Base-by-base conservation (phyloP, 768 basidiomycete genomes). In the Amanita rubescens region DNA sequence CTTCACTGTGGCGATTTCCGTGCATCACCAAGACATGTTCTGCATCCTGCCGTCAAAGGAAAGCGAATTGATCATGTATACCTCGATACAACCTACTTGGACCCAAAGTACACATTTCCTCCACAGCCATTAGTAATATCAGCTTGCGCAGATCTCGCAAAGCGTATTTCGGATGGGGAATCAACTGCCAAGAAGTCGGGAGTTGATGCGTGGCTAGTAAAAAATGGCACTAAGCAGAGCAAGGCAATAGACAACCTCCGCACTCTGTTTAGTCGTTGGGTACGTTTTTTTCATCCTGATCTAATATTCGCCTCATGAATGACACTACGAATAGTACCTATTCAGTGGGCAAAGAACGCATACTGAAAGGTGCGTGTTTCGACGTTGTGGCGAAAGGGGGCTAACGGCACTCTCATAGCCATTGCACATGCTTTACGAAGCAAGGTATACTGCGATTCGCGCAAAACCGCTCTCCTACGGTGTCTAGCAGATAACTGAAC, bases 271-370 rank as follows among this genome's bases (percentile, higher is more conserved):
- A n/a, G 77, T 90, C 32, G 79, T 92, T 11, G 90, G 90, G 90
- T 90, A 63, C 3, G 75, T 62, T 25, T 2, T n/a, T 30, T 42
- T 17, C 6, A 11, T 25, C 5, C 43, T 55, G 34, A 34, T 45
- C 5, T 42, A n/a, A n/a, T n/a, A n/a, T 34, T 53, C 20, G 14
- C 24, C 34, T 53, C 37, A 0, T 43, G 24, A 34, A 37, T 48
- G 24, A 54, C 41, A 24, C 20, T 20, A 11, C 47, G 30, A 51
- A 37, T 55, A 92, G 93, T 9, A 97, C 96, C 0, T 99, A 99
- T 68, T 91, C 91, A 0, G 92, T 98, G 46, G 96, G 96, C 37
- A 99, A 99, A 67, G 96, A 99, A 67, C 84, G 96, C 20, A 88
- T 98, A 37, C 94, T 96, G 37, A 96, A 97, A 79, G 93, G 92